A percentile compares a stretch with the other conserved stretches of the same genome.
Conservation (phyloP, 2,329 filamentous ascomycete species). For the Trichoderma sp. region DNA sequence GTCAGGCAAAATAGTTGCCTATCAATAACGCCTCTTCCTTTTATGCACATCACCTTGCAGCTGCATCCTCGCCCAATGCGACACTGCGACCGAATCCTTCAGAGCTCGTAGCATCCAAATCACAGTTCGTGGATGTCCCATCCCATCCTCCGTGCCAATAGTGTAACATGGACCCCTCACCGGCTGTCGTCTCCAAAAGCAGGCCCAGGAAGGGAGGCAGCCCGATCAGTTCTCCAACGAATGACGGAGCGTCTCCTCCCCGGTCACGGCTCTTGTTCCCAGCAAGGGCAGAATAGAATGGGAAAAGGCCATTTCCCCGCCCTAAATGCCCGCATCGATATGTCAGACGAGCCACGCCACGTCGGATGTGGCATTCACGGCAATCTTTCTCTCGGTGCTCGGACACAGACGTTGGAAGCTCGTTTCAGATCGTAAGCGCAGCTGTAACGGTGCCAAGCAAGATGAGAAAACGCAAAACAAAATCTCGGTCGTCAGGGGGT, state of each 20-base stretch:
- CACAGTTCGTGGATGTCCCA: neutral
- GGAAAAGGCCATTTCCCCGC: neutral
- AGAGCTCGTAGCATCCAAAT: neutral
- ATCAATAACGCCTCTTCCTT: neutral
- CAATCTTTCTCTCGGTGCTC: neutral
- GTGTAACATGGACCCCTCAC: neutral
- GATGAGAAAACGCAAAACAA: neutral
- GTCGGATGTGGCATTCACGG: neutral
- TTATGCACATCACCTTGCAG: neutral
- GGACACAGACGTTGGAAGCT: neutral
- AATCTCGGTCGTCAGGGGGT: neutral
- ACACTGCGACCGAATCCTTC: neutral
- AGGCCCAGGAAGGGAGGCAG: neutral
- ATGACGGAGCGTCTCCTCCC: neutral
- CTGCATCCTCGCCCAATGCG: neutral
- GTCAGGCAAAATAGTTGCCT: neutral
- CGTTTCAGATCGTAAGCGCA: neutral
- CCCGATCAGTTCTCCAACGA: neutral
- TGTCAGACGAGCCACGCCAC: neutral
- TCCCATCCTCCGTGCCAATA: neutral
- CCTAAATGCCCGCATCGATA: neutral
- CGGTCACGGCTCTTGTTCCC: neutral
- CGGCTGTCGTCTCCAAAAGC: neutral
- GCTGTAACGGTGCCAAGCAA: neutral
- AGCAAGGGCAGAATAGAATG: neutral